Evolutionary conservation across 2,329 filamentous ascomycete species (phyloP).

Genomic region (Ophidiomyces ophidiicola): DNA sequence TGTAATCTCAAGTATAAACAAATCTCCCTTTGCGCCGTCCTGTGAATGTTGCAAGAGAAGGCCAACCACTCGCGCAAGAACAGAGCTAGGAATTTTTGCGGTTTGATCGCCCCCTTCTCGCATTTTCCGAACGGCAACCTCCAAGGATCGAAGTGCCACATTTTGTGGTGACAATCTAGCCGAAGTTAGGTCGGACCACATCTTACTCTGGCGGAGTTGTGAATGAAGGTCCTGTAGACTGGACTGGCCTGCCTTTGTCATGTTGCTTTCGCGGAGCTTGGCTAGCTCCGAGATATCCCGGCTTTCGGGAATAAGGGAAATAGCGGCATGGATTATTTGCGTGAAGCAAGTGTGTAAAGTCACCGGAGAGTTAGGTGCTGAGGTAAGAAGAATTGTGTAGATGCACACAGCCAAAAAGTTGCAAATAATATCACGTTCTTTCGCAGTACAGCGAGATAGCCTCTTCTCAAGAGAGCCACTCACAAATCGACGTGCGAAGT

Average conservation of each 20-base stretch:
- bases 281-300: conserved; percentile 22
- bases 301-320: conserved; percentile 20
- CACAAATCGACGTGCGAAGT: conserved; percentile 45
- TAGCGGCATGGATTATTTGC: conserved; percentile 22
- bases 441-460: conserved; percentile 50
- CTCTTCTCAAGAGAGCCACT: conserved; percentile 60
- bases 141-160: conserved; percentile 26
- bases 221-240: conserved; percentile 22
- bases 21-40: conserved; percentile 12
- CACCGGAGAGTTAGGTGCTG: conserved; percentile 22
- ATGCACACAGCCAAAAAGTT: conserved; percentile 24
- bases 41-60: conserved; percentile 21
- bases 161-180: conserved; percentile 23
- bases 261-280: conserved; percentile 16
- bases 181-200: conserved; percentile 18
- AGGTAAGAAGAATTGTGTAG: conserved; percentile 23
- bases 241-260: conserved; percentile 24
- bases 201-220: conserved; percentile 18
- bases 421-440: conserved; percentile 43
- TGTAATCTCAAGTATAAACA: conserved; percentile 20
- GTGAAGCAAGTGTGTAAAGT: conserved; percentile 23
- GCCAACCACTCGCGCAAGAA: conserved; percentile 23
- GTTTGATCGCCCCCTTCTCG: conserved; percentile 24
- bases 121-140: conserved; percentile 22
- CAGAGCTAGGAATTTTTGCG: conserved; percentile 19